Conservation (phyloP, 257 asterid species). For the Ligustrum vulgare region DNA sequence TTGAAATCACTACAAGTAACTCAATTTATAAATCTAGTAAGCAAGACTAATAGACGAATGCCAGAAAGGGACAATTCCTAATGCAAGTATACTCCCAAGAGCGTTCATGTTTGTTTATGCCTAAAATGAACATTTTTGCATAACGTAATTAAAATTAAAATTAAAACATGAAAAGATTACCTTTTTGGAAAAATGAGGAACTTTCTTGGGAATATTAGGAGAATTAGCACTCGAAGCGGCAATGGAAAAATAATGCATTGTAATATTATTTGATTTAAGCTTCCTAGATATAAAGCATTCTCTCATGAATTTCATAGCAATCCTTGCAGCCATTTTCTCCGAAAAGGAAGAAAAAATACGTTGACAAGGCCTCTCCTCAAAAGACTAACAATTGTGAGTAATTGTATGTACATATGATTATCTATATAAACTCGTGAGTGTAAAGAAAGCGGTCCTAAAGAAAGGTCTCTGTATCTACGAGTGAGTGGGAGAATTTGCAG, state of each 20-base stretch:
- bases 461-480: background rate
- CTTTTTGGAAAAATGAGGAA: slow-evolving; percentile 40
- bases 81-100: background rate
- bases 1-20: no score
- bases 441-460: background rate
- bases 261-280: background rate
- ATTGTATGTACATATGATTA: background rate
- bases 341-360: background rate
- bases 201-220: slow-evolving; percentile 1
- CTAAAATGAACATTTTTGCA: background rate
- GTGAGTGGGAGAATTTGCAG: background rate
- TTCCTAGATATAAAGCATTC: background rate
- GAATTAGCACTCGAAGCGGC: background rate
- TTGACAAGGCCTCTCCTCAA: background rate
- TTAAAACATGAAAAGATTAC: slow-evolving; percentile 11
- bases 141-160: background rate
- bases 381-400: background rate
- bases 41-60: background rate
- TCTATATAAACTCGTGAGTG: no score
- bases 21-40: background rate
- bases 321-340: background rate
- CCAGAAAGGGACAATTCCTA: background rate
- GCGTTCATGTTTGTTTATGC: background rate
- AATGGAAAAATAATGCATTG: background rate
- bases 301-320: background rate